phyloP scores from a whole-genome alignment of 208 protist species.

The Trypanosoma rangeli region DNA sequence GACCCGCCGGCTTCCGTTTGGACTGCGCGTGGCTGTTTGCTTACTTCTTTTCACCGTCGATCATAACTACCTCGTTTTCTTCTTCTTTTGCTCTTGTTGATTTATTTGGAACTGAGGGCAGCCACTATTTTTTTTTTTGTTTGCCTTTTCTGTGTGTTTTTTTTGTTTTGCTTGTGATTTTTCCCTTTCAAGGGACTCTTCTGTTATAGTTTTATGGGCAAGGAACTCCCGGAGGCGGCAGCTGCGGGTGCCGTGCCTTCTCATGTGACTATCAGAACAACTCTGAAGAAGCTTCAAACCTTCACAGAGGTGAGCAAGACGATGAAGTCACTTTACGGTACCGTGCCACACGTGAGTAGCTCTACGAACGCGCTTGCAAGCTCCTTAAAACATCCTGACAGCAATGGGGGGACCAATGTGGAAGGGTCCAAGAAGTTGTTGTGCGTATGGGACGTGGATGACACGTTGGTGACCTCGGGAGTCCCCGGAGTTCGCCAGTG shows the following conservation, averaged over 20 bases:
- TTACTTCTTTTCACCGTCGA: not conserved
- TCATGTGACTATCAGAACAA: slow-evolving; percentile 12
- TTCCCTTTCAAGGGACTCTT: not conserved
- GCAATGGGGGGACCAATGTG: not conserved
- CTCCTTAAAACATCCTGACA: not conserved
- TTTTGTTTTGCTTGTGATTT: slow-evolving; percentile 5
- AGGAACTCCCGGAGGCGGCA: not conserved
- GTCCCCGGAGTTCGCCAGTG: slow-evolving; percentile 60
- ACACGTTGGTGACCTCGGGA: slow-evolving; percentile 74
- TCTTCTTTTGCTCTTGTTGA: too few relatives aligned
- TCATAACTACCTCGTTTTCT: too few relatives aligned
- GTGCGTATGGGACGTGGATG: slow-evolving; percentile 87
- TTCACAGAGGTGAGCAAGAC: slow-evolving; percentile 17
- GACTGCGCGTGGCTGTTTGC: not conserved
- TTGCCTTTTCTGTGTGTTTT: slow-evolving; percentile 10
- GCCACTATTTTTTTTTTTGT: slow-evolving; percentile 12
- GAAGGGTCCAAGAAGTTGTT: slow-evolving; percentile 31
- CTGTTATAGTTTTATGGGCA: not conserved
- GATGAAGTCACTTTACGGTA: not conserved
- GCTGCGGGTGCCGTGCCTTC: not conserved
- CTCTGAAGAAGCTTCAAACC: not conserved
- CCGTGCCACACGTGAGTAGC: not conserved
- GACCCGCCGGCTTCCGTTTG: too few relatives aligned
- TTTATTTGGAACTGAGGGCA: not conserved
- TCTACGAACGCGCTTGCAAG: not conserved